phyloP scores from a whole-genome alignment of 345 rosid genomes.

The Hibiscus syriacus region DNA sequence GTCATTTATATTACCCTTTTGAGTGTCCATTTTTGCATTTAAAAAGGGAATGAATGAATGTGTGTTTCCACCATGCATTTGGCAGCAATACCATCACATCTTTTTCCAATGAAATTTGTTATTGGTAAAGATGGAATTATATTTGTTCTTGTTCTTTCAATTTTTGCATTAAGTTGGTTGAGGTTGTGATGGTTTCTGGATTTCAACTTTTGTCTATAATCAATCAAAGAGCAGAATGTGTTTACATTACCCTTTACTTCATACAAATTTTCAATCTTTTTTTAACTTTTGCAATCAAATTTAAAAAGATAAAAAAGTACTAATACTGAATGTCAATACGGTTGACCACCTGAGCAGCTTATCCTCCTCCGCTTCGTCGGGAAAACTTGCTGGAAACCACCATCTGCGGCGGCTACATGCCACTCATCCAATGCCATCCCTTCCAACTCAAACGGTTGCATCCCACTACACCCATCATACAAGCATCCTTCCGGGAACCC shows the following conservation, averaged over 20 bases:
- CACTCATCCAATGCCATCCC: slow-evolving; percentile 53
- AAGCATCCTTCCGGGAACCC: slow-evolving; percentile 30
- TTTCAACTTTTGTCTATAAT: no score
- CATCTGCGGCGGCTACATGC: slow-evolving; percentile 35
- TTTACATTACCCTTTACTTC: slow-evolving; percentile 3
- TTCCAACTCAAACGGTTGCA: slow-evolving; percentile 51
- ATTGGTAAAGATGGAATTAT: no score
- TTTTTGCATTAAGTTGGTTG: background rate
- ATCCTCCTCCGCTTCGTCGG: slow-evolving; percentile 61
- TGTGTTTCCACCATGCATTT: slow-evolving; percentile 2
- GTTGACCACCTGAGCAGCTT: slow-evolving; percentile 45
- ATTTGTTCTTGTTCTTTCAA: no score
- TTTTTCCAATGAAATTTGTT: background rate
- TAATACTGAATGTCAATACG: slow-evolving; percentile 24
- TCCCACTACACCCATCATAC: slow-evolving; percentile 33
- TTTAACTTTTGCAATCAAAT: background rate
- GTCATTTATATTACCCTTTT: no score
- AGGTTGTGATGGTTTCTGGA: background rate
- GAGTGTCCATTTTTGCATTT: no score
- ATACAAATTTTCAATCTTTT: slow-evolving; percentile 9
- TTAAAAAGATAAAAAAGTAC: background rate
- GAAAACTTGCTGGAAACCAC: slow-evolving; percentile 48
- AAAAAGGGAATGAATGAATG: background rate
- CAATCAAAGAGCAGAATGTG: slow-evolving; percentile 9
- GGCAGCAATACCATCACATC: slow-evolving; percentile 1